phyloP scores from a whole-genome alignment of 2,329 filamentous ascomycete species.

The Alternaria sp. region DNA sequence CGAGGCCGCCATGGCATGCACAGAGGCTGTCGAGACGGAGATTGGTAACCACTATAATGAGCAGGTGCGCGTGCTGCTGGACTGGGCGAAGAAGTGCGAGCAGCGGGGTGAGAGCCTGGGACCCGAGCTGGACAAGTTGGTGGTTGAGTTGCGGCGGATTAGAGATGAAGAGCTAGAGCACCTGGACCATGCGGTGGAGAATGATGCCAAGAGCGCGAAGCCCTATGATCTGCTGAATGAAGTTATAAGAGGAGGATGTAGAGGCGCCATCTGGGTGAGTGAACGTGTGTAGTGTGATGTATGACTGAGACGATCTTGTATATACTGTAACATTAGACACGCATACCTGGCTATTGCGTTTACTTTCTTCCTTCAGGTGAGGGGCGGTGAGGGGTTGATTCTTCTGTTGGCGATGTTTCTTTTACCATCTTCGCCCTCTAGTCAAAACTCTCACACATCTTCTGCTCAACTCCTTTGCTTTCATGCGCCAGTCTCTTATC shows the following conservation, averaged over 20 bases:
- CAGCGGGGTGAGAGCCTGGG: slow-evolving; percentile 79
- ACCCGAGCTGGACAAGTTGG: slow-evolving; percentile 74
- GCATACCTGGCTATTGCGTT: background rate
- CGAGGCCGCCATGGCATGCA: slow-evolving; percentile 97
- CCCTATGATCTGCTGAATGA: slow-evolving; percentile 90
- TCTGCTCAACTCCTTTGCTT: background rate
- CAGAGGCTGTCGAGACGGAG: slow-evolving; percentile 97
- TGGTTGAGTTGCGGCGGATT: slow-evolving; percentile 79
- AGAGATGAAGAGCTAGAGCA: slow-evolving; percentile 97
- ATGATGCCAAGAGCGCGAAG: slow-evolving; percentile 87
- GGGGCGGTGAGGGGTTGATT: too few species aligned
- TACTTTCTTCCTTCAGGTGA: background rate
- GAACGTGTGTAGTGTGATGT: slow-evolving; percentile 58
- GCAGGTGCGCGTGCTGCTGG: slow-evolving; percentile 81
- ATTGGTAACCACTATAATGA: slow-evolving; percentile 96
- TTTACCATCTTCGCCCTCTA: background rate
- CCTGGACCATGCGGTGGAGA: slow-evolving; percentile 90
- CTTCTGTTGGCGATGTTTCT: background rate
- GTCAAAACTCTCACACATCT: background rate
- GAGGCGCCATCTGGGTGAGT: slow-evolving; percentile 90
- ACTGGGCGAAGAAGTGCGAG: slow-evolving; percentile 81
- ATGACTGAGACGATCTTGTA: slow-evolving; percentile 1
- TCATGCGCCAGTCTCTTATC: background rate
- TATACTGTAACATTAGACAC: slow-evolving; percentile 6
- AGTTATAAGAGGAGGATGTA: slow-evolving; percentile 86